Evolutionary conservation across 176 grass and related monocot genomes (phyloP).

Genomic region (Luzula sylvatica): DNA sequence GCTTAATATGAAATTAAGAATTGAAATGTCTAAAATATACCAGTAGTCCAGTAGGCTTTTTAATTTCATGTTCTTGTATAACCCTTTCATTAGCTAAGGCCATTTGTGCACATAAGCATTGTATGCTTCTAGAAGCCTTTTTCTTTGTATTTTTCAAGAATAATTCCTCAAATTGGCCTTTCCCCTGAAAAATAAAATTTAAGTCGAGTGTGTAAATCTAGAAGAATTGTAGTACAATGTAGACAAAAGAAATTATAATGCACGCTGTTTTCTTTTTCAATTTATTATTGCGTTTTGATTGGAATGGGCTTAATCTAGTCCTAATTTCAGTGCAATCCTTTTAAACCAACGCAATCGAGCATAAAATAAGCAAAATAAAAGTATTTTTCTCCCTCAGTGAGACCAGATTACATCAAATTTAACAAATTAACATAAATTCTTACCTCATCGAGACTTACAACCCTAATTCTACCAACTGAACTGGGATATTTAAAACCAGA

Average conservation of each 20-base stretch:
- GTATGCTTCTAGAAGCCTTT: conserved; percentile 19
- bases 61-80: conserved; percentile 26
- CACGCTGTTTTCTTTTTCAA: no score
- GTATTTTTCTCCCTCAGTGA: no score
- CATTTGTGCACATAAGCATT: conserved; percentile 40
- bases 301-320: no score
- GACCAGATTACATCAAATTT: neutral
- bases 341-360: no score
- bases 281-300: no score
- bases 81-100: conserved; percentile 39
- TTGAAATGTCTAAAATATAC: conserved; percentile 21
- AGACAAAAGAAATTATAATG: neutral
- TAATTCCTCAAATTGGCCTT: neutral
- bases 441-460: neutral
- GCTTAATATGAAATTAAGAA: no score
- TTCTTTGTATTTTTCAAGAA: conserved; percentile 20
- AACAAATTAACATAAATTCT: neutral
- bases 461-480: neutral
- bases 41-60: conserved; percentile 50
- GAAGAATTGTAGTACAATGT: no score
- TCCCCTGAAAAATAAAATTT: conserved; percentile 34
- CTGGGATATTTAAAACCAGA: neutral
- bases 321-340: no score
- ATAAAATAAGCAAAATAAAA: no score
- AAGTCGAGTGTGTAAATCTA: neutral